A percentile compares a stretch with the other conserved stretches of the same genome.
These are phyloP conservation scores for Eucalyptus grandis DNA, from an alignment of 345 rosid genomes.

Conservation along the genomic window DNA sequence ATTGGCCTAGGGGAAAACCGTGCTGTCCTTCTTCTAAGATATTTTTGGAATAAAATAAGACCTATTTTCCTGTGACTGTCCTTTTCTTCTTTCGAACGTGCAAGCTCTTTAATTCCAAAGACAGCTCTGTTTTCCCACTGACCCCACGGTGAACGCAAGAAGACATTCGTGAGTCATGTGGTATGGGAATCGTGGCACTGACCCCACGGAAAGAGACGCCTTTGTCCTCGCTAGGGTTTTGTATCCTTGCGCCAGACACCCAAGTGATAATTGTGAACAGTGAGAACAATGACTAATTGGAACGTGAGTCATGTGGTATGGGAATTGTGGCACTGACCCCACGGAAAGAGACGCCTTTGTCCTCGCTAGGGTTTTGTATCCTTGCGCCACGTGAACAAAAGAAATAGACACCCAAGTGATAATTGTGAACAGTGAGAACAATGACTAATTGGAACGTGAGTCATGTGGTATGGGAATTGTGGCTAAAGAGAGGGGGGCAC, in stretches of 20 bases:
- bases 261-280: neutral
- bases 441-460: neutral
- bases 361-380: neutral
- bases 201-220: neutral
- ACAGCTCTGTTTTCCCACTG: neutral
- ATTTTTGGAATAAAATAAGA: neutral
- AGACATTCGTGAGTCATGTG: neutral
- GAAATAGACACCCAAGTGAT: neutral
- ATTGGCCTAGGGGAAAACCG: neutral
- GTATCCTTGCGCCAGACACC: neutral
- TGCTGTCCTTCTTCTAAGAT: neutral
- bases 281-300: neutral
- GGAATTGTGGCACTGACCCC: too few species aligned
- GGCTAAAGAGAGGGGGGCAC: neutral
- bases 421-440: neutral
- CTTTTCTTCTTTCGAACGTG: neutral
- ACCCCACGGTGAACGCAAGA: neutral
- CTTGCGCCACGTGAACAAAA: neutral
- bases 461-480: neutral
- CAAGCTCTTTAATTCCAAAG: neutral
- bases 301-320: neutral
- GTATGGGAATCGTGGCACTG: too few species aligned
- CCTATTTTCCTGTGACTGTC: neutral
- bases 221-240: neutral
- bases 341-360: neutral